These are phyloP conservation scores for Stagonosporopsis cucurbitacearum DNA, from an alignment of 2,329 filamentous ascomycete species.

Conservation along the genomic window DNA sequence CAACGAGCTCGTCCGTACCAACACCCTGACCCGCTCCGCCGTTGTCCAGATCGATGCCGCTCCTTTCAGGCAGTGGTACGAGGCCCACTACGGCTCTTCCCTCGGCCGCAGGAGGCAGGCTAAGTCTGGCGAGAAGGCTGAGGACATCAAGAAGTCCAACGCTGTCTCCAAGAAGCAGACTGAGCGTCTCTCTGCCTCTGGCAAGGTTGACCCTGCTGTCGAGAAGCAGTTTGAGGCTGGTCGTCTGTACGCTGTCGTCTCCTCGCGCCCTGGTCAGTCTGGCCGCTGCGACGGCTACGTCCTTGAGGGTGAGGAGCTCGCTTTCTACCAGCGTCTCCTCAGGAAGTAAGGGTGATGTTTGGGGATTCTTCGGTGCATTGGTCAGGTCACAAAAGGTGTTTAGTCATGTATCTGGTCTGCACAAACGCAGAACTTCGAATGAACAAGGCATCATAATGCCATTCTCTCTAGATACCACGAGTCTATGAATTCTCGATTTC, in stretches of 20 bases:
- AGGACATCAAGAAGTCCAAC: conserved; percentile 98
- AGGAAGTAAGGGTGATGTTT: conserved; percentile 77
- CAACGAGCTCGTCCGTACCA: conserved; percentile 99
- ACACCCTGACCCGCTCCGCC: conserved; percentile 99
- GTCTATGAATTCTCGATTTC: conserved; percentile 46
- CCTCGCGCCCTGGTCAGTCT: conserved; percentile 94
- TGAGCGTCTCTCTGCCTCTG: conserved; percentile 76
- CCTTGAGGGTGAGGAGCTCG: conserved; percentile 98
- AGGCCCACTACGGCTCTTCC: conserved; percentile 95
- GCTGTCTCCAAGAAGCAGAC: conserved; percentile 96
- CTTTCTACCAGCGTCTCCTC: conserved; percentile 99
- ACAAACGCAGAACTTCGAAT: conserved; percentile 47
- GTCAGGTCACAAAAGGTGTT: conserved; percentile 52
- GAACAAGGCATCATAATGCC: conserved; percentile 47
- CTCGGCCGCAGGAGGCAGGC: conserved; percentile 91
- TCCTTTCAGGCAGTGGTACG: conserved; percentile 99
- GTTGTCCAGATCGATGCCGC: conserved; percentile 98
- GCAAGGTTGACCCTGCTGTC: conserved; percentile 91
- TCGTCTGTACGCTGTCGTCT: conserved; percentile 92
- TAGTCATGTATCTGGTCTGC: conserved; percentile 52
- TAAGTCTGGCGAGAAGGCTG: conserved; percentile 71
- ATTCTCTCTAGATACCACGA: conserved; percentile 51
- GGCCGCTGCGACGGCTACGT: conserved; percentile 97
- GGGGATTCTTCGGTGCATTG: conserved; percentile 50
- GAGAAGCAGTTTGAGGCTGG: conserved; percentile 99